Evolutionary conservation across 2,329 filamentous ascomycete species (phyloP).

Genomic region (Verticillium longisporum): DNA sequence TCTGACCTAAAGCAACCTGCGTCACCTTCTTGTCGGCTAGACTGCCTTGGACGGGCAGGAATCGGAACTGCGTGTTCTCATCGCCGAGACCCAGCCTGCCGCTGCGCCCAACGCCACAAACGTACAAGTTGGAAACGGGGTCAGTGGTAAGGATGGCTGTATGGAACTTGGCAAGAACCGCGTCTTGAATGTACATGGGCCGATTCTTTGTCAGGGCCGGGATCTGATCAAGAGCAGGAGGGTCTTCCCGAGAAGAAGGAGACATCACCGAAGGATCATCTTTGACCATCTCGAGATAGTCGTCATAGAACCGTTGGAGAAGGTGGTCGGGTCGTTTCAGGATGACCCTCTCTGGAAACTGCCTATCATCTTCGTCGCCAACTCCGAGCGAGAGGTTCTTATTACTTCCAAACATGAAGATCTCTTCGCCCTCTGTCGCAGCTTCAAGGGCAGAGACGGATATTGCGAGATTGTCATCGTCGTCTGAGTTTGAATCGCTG

Average conservation of each 20-base stretch:
- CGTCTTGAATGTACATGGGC: slow-evolving; percentile 71
- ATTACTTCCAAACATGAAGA: slow-evolving; percentile 94
- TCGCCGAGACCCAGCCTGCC: slow-evolving; percentile 85
- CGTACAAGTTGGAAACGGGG: slow-evolving; percentile 81
- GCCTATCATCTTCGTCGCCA: slow-evolving; percentile 91
- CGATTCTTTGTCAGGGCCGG: slow-evolving; percentile 66
- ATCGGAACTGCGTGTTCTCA: slow-evolving; percentile 82
- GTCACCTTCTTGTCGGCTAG: slow-evolving; percentile 67
- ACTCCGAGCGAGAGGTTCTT: slow-evolving; percentile 90
- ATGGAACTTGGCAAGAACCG: slow-evolving; percentile 85
- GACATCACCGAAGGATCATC: slow-evolving; percentile 16
- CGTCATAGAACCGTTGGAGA: slow-evolving; percentile 64
- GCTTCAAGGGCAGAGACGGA: slow-evolving; percentile 12
- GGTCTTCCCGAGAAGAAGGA: slow-evolving; percentile 3
- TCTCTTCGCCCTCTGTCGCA: slow-evolving; percentile 60
- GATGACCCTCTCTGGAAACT: slow-evolving; percentile 79
- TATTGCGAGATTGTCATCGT: slow-evolving; percentile 7
- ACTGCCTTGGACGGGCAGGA: slow-evolving; percentile 73
- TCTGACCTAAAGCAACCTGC: slow-evolving; percentile 80
- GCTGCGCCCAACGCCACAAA: slow-evolving; percentile 86
- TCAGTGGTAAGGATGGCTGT: slow-evolving; percentile 84
- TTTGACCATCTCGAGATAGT: slow-evolving; percentile 48
- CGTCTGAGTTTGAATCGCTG: slow-evolving; percentile 39
- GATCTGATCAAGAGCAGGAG: slow-evolving; percentile 42
- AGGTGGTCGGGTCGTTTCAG: slow-evolving; percentile 73